Conservation (phyloP, 2,329 filamentous ascomycete genomes). For the Epichloe glyceriae region DNA sequence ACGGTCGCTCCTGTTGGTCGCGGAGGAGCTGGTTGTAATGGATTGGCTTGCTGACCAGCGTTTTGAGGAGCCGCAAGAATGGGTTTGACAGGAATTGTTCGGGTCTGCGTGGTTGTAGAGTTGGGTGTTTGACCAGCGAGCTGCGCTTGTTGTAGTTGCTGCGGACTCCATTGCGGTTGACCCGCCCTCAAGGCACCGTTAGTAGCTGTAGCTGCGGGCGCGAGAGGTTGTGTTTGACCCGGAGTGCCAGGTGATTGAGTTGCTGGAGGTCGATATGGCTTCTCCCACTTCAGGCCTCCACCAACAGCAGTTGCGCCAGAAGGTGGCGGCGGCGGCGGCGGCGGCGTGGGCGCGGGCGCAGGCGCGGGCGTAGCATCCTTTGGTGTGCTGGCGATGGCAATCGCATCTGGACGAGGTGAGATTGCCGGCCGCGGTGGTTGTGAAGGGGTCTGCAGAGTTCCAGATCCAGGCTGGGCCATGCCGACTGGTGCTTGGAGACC, state of each 20-base stretch:
- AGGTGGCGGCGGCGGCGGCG: not conserved
- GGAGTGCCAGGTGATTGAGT: conserved; percentile 6
- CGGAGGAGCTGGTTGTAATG: conserved; percentile 21
- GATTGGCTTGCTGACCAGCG: conserved; percentile 21
- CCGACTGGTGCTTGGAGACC: conserved; percentile 26
- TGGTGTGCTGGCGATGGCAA: conserved; percentile 13
- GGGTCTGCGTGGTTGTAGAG: conserved; percentile 7
- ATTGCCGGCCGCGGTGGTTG: conserved; percentile 19
- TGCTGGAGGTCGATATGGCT: conserved; percentile 25
- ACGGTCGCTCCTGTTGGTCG: conserved; percentile 15
- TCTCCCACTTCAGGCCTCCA: conserved; percentile 26
- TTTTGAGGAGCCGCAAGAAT: conserved; percentile 23
- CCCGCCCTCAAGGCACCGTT: not conserved
- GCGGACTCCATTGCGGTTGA: conserved; percentile 6
- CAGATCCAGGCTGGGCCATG: conserved; percentile 18
- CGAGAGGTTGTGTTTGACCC: conserved; percentile 9
- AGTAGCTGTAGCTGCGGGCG: not conserved
- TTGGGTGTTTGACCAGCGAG: not conserved
- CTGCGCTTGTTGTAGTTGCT: conserved; percentile 8
- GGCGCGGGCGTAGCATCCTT: conserved; percentile 14
- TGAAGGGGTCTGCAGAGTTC: conserved; percentile 18
- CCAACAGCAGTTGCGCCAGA: not conserved
- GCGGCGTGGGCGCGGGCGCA: not conserved
- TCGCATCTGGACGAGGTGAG: conserved; percentile 21
- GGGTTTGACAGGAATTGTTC: conserved; percentile 15